Evolutionary conservation across 2,329 filamentous ascomycete genomes (phyloP), one percentile per base, ranked within the genome.

Genomic region (Apiospora sp.): DNA sequence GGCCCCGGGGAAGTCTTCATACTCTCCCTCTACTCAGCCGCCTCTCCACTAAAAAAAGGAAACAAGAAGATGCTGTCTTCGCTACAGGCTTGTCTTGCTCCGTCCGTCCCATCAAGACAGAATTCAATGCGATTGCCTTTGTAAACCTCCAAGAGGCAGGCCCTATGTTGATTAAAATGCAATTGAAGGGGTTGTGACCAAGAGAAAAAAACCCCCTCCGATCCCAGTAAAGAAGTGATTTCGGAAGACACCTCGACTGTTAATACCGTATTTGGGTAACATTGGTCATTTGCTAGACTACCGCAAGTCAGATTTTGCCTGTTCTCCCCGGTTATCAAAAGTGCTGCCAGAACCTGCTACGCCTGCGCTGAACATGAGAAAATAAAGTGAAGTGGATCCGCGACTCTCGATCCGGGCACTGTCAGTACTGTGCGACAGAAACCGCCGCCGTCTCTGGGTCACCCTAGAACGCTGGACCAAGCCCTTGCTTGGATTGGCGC

Each of bases 401-500:
- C n/a, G 58, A 41, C 34, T 64, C 19, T 41, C 58, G 30, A 64
- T 41, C 58, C 34, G 22, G 58, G 58, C 58, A 30, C 58, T 24
- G 58, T 34, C 34, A 64, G 58, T 64, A n/a, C 22, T 70, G 54
- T 70, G 51, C 61, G 44, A 54, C 34, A 64, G 34, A n/a, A 64
- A 41, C 19, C 34, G 34, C 58, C 58, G n/a, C 34, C 58, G 41
- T 64, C 30, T n/a, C 34, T 34, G 34, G 34, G 19, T 13, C n/a
- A 6, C n/a, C 34, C 84, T 80, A 97, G 80, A 98, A 98, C 69
- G 94, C 93, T 68, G 95, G 93, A 41, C 94, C 94, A 68, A 98
- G 88, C n/a, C 96, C 95, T 81, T 94, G 98, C 84, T 97, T 97
- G 22, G 94, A 97, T 83, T 98, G 94, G 77, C 96, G 89, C 84